phyloP scores from a whole-genome alignment of 164 flowering plant species.

The Paratinospora sagittata region DNA sequence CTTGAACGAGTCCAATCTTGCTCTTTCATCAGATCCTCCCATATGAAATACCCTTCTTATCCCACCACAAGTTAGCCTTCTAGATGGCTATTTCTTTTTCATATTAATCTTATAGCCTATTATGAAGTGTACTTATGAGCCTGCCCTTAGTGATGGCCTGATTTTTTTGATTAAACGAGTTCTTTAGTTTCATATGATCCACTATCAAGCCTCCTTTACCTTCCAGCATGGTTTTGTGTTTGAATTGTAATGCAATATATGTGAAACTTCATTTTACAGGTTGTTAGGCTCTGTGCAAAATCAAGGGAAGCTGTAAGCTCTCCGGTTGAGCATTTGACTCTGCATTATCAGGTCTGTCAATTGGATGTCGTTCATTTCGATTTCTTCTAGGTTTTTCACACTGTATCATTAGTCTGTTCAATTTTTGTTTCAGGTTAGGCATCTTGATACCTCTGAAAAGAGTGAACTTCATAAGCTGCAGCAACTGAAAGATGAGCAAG shows the following conservation, averaged over 20 bases:
- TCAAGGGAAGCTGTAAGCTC: conserved; percentile 99
- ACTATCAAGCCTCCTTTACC: not conserved
- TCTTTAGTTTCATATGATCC: not conserved
- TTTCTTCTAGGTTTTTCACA: not conserved
- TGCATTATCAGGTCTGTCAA: conserved; percentile 89
- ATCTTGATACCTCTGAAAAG: conserved; percentile 98
- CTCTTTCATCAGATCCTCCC: too few species aligned
- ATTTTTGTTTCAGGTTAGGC: conserved; percentile 69
- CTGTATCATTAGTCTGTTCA: not conserved
- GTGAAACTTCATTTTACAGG: conserved; percentile 36
- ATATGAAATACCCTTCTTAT: too few species aligned
- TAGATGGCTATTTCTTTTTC: not conserved
- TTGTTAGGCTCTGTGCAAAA: conserved; percentile 98
- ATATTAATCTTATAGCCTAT: not conserved
- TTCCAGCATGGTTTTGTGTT: not conserved
- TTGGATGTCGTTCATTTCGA: not conserved
- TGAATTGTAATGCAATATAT: not conserved
- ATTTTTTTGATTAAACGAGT: not conserved
- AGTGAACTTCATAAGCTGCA: conserved; percentile 99
- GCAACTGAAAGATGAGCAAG: conserved; percentile 98
- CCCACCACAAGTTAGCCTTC: too few species aligned
- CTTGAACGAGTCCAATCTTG: not conserved
- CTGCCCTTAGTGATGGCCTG: not conserved
- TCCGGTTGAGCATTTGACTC: conserved; percentile 97
- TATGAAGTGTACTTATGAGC: not conserved